These are phyloP conservation scores for Litsea cubeba DNA, from an alignment of 164 flowering plant species.

Conservation along the genomic window DNA sequence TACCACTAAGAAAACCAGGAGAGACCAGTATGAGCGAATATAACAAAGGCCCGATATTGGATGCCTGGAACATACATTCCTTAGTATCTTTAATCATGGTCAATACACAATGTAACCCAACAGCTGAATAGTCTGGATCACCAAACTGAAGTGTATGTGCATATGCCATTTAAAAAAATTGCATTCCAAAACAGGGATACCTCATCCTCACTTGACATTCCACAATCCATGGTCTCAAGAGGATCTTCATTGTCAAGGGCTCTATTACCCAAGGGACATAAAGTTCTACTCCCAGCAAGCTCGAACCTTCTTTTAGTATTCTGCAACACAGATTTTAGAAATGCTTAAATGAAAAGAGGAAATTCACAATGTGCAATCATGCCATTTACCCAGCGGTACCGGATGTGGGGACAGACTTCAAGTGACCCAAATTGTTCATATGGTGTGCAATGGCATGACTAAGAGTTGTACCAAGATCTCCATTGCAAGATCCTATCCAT, in stretches of 20 bases:
- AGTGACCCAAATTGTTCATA: neutral
- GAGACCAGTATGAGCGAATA: too few species aligned
- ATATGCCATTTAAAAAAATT: neutral
- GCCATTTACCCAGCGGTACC: neutral
- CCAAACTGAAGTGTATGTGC: neutral
- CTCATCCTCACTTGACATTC: conserved; percentile 55
- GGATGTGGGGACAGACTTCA: neutral
- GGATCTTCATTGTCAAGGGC: conserved; percentile 35
- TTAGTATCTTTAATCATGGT: too few species aligned
- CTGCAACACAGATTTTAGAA: conserved; percentile 25
- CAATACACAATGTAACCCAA: too few species aligned
- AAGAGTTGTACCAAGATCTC: neutral
- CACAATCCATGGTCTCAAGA: conserved; percentile 38
- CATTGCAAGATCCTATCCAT: neutral
- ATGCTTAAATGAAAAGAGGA: neutral
- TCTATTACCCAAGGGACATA: conserved; percentile 27
- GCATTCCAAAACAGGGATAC: conserved; percentile 25
- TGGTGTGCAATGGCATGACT: neutral
- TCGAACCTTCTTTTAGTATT: conserved; percentile 20
- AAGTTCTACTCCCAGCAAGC: conserved; percentile 23
- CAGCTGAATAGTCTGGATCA: too few species aligned
- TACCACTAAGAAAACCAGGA: too few species aligned
- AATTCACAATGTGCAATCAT: neutral
- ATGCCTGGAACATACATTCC: too few species aligned
- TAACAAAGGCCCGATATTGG: too few species aligned